These are phyloP conservation scores for Pneumocystis murina DNA, from an alignment of 1,139 yeast species.

Conservation along the genomic window DNA sequence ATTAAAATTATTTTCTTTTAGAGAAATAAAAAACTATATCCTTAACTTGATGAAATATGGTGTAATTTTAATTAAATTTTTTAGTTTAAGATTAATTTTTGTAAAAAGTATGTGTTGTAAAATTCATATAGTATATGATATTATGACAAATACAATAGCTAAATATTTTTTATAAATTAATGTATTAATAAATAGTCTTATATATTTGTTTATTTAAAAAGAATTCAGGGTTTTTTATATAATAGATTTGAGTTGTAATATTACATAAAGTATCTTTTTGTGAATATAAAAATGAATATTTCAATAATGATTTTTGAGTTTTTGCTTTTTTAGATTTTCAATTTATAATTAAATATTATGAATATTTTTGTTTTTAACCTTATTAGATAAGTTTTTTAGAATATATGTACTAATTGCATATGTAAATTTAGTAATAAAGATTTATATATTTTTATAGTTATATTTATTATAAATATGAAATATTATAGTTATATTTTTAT, in stretches of 20 bases:
- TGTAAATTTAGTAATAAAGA: background rate
- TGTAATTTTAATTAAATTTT: too few relatives aligned
- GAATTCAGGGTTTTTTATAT: too few relatives aligned
- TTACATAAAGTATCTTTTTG: background rate
- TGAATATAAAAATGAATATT: background rate
- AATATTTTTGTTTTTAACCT: background rate
- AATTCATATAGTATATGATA: too few relatives aligned
- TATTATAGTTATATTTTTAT: background rate
- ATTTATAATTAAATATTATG: background rate
- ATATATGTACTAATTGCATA: background rate
- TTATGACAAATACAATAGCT: too few relatives aligned
- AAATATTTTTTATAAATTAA: too few relatives aligned
- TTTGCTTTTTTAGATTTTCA: background rate
- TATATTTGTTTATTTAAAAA: too few relatives aligned
- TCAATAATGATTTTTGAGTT: background rate
- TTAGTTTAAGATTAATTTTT: too few relatives aligned
- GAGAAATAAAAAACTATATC: background rate
- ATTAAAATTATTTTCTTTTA: background rate
- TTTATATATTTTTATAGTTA: background rate
- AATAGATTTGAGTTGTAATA: too few relatives aligned
- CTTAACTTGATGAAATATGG: background rate
- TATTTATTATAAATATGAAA: background rate
- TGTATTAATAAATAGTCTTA: too few relatives aligned
- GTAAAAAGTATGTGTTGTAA: too few relatives aligned
- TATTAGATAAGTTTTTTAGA: background rate